Base-by-base conservation (phyloP, 352 stramenopile species). In the Globisporangium cylindrosporum region DNA sequence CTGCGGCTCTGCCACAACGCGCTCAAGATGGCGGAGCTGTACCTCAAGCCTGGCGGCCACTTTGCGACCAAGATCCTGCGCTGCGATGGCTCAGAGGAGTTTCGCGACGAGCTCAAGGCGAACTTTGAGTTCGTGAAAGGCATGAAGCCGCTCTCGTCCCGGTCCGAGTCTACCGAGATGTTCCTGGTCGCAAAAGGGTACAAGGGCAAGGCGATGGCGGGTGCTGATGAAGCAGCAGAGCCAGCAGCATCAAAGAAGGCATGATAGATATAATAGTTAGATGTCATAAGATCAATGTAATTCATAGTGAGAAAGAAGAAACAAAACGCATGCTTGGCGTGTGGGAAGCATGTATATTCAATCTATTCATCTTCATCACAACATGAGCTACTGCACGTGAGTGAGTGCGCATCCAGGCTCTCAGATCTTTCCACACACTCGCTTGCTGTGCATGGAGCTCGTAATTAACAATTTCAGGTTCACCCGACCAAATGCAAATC, bases 31-130 rank as follows among this genome's bases (percentile, higher is more conserved):
- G 86, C 89, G 1, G 79, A 94, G 73, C 75, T 94, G 5, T 92
- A 92, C 60, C 70, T 97, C 34, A 81, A 79, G 29, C 87, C 87
- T 1, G 88, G 88, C 32, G 89, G 89, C 2, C 68, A 85, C 67
- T 94, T 96, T 65, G 80, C 86, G 22, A 91, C 86, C 25, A 97
- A 97, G 70, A 83, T 97, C 51, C 73, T 97, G 62, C 78, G 81
- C 6, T 85, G 88, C 51, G 84, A 94, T 32, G 86, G 84, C 43
- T 84, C 84, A 0, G 88, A 94, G 62, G 81, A 87, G 22, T 94
- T 97, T 63, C 87, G 88, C 18, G 64, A 66, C 1, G 80, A 92
- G 56, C 78, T 97, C 46, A 96, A 95, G 70, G 66, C 48, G 22
- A 74, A 72, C 48, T 97, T 97, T 49, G 79, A 73, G 6, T 22